phyloP scores from a whole-genome alignment of 2,329 filamentous ascomycete species.

The Venturia asperata region DNA sequence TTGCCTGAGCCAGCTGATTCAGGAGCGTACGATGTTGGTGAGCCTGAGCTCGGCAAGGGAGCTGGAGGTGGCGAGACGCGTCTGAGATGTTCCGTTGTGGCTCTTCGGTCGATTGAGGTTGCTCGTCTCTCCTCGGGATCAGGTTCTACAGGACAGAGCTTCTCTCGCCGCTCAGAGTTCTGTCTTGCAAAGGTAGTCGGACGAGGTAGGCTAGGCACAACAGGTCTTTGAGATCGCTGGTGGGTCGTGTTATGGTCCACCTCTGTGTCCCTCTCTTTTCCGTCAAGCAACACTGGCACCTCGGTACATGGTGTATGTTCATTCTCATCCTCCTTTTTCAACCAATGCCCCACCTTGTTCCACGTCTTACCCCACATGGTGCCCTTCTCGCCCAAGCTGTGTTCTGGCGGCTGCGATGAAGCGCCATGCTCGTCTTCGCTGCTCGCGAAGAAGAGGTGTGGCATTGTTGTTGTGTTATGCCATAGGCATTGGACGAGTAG shows the following conservation, averaged over 20 bases:
- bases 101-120: constrained; percentile 61
- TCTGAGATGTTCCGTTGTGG: constrained; percentile 42
- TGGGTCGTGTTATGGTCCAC: not conserved
- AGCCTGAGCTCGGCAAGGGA: constrained; percentile 33
- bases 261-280: constrained; percentile 8
- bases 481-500: not conserved
- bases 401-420: not conserved
- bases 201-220: constrained; percentile 72
- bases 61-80: constrained; percentile 38
- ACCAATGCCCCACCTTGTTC: constrained; percentile 20
- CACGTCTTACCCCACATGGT: constrained; percentile 18
- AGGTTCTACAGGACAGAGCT: constrained; percentile 59
- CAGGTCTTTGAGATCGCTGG: constrained; percentile 43
- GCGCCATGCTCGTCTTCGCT: not conserved
- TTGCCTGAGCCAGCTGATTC: constrained; percentile 25
- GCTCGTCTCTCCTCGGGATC: constrained; percentile 63
- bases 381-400: constrained; percentile 9
- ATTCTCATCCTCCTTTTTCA: constrained; percentile 21
- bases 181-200: constrained; percentile 75
- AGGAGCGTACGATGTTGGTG: constrained; percentile 23
- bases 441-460: constrained; percentile 14
- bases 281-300: not conserved
- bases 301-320: constrained; percentile 4
- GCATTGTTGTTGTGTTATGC: constrained; percentile 13
- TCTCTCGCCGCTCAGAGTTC: constrained; percentile 70